Percentiles rank a stretch among this genome's conserved stretches.
These are phyloP conservation scores for Podospora conica DNA, from an alignment of 495 filamentous ascomycete genomes.

Conservation along the genomic window DNA sequence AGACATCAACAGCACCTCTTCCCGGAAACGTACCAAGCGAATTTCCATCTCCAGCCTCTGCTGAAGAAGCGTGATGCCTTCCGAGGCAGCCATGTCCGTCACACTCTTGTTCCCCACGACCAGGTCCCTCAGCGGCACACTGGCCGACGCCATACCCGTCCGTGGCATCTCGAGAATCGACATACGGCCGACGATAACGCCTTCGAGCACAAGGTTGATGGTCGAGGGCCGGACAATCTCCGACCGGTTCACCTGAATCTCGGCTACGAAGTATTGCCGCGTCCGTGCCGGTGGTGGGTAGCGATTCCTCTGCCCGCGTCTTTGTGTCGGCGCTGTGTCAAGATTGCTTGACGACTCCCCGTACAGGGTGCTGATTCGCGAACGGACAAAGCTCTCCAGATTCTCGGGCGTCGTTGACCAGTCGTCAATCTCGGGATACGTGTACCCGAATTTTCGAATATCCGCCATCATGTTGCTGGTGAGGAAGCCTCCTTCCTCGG, in stretches of 20 bases:
- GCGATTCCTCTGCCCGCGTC: background rate
- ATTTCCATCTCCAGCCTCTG: constrained; percentile 17
- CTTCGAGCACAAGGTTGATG: constrained; percentile 27
- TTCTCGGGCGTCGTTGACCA: constrained; percentile 15
- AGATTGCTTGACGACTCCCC: background rate
- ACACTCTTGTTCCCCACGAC: constrained; percentile 5
- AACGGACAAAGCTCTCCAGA: constrained; percentile 19
- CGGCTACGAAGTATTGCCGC: constrained; percentile 27
- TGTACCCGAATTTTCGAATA: constrained; percentile 38
- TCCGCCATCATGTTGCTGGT: constrained; percentile 33
- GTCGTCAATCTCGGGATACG: constrained; percentile 38
- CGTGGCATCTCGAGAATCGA: constrained; percentile 18
- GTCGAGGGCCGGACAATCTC: constrained; percentile 28
- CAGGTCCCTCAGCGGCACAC: constrained; percentile 14
- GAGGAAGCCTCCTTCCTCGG: constrained; percentile 28
- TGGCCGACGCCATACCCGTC: constrained; percentile 10
- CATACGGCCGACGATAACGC: constrained; percentile 16
- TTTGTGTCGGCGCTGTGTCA: background rate
- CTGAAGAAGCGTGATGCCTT: constrained; percentile 16
- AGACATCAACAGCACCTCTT: background rate
- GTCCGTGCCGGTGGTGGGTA: background rate
- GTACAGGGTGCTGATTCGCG: constrained; percentile 33
- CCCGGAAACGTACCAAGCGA: constrained; percentile 10
- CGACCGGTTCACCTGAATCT: constrained; percentile 27
- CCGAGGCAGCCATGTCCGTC: constrained; percentile 4